Conservation (phyloP, 1,284 basidiomycete species). For the Somion occarium region DNA sequence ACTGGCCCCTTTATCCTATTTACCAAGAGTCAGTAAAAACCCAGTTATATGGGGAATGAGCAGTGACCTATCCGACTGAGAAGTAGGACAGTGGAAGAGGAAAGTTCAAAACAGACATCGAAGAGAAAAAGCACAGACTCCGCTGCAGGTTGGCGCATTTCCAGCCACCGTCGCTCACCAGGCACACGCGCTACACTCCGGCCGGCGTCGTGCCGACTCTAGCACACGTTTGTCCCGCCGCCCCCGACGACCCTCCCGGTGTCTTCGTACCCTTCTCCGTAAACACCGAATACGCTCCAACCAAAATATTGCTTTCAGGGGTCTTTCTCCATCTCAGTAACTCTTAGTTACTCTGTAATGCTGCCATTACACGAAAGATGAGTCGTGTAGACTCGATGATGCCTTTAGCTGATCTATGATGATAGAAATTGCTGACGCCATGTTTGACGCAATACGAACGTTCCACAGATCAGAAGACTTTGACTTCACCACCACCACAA, state of each 20-base stretch:
- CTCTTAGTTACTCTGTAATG: no score
- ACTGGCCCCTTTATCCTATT: background rate
- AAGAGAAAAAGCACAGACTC: no score
- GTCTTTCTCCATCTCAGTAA: no score
- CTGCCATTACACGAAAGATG: no score
- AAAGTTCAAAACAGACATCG: no score
- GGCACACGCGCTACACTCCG: background rate
- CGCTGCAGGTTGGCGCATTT: background rate
- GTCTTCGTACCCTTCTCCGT: background rate
- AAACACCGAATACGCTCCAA: no score
- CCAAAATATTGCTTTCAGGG: no score
- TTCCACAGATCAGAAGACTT: no score
- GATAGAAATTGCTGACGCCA: background rate
- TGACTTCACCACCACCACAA: no score
- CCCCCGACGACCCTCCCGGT: background rate
- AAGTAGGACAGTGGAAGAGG: no score
- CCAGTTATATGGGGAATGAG: no score
- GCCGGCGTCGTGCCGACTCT: background rate
- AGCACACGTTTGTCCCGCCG: background rate
- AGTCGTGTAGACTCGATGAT: background rate
- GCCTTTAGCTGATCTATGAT: background rate
- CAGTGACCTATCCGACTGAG: no score
- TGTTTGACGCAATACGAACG: constrained; percentile 1
- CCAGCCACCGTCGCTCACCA: background rate
- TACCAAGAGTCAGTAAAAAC: background rate